A percentile compares a stretch with the other conserved stretches of the same genome.
These are phyloP conservation scores for Colletotrichum eleusines DNA, from an alignment of 2,329 filamentous ascomycete species.

Conservation along the genomic window DNA sequence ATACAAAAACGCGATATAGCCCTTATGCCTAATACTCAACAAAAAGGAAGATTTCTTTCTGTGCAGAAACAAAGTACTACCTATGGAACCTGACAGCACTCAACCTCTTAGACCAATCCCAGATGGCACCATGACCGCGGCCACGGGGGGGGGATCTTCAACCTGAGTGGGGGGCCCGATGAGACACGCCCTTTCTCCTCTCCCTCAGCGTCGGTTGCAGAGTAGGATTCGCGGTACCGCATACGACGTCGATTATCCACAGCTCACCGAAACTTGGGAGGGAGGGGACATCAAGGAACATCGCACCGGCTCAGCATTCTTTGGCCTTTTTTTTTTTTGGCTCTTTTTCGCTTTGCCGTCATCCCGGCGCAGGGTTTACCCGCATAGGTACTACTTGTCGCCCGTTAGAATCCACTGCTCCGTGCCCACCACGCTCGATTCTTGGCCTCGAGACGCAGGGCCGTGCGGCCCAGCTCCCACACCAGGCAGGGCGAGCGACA, in stretches of 20 bases:
- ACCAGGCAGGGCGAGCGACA: no score
- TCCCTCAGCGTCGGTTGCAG: not conserved
- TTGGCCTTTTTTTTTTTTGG: not conserved
- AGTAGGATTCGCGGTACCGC: not conserved
- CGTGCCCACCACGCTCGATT: not conserved
- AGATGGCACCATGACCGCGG: slow-evolving; percentile 11
- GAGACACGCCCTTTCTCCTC: not conserved
- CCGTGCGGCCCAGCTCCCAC: slow-evolving; percentile 5
- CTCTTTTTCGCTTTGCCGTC: not conserved
- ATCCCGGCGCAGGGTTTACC: not conserved
- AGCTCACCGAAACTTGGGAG: not conserved
- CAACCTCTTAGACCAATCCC: not conserved
- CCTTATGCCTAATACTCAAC: not conserved
- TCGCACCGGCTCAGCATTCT: not conserved
- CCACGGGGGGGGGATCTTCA: not conserved
- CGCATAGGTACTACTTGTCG: not conserved
- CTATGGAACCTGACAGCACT: not conserved
- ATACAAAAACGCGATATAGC: not conserved
- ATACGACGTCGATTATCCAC: not conserved
- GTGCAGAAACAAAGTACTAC: not conserved
- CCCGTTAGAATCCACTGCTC: slow-evolving; percentile 8
- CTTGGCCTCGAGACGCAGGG: not conserved
- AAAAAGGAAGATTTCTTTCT: not conserved
- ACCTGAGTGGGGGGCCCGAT: not conserved
- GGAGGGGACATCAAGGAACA: not conserved